Evolutionary conservation across 1,139 yeast species (phyloP).

Genomic region (Geotrichum histeridarum): DNA sequence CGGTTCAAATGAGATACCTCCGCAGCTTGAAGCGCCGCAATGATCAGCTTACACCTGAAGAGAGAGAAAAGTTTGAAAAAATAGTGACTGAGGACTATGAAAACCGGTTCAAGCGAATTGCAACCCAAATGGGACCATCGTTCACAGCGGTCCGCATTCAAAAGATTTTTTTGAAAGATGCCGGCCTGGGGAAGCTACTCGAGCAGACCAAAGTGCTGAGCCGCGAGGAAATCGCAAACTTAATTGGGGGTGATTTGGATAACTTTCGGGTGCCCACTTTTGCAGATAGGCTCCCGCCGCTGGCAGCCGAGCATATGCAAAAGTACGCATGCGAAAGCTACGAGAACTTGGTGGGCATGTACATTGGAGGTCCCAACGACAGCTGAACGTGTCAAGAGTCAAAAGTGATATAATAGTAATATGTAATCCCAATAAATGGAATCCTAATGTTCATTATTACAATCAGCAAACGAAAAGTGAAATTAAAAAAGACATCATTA

Average conservation of each 20-base stretch:
- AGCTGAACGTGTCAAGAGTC: not conserved
- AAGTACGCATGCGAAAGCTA: constrained; percentile 3
- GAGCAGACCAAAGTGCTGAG: constrained; percentile 14
- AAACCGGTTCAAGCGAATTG: constrained; percentile 40
- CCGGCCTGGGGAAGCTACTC: constrained; percentile 12
- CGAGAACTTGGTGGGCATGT: constrained; percentile 12
- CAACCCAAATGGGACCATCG: constrained; percentile 30
- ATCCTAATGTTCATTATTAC: no score
- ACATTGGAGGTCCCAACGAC: constrained; percentile 12
- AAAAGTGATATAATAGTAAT: not conserved
- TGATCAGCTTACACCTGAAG: constrained; percentile 35
- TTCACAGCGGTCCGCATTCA: constrained; percentile 22
- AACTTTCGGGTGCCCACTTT: constrained; percentile 15
- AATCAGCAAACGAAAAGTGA: not conserved
- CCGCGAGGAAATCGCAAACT: constrained; percentile 14
- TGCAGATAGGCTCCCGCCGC: constrained; percentile 15
- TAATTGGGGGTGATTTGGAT: constrained; percentile 20
- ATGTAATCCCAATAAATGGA: not conserved
- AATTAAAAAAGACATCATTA: not conserved
- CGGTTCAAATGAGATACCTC: constrained; percentile 37
- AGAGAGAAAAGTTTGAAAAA: constrained; percentile 32
- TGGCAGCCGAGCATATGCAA: constrained; percentile 18
- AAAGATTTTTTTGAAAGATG: constrained; percentile 17
- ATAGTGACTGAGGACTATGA: constrained; percentile 41
- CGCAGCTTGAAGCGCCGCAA: constrained; percentile 39